A percentile compares a stretch with the other conserved stretches of the same genome.
Evolutionary conservation across 176 grass and related monocot genomes (phyloP).

Genomic region (Triticum aestivum): DNA sequence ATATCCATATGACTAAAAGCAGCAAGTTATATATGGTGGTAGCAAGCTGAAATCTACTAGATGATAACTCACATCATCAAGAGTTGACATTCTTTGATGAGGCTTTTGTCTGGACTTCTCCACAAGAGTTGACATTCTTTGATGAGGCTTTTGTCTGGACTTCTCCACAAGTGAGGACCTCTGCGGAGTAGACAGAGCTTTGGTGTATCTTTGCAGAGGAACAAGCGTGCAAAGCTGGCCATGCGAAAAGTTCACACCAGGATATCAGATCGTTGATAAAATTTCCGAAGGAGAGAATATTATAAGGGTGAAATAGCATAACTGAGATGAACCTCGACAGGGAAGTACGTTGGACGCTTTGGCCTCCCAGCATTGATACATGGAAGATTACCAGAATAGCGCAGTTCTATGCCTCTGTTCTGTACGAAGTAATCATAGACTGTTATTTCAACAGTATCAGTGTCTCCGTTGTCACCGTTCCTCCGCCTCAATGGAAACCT

Average conservation of each 20-base stretch:
- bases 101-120: slow-evolving; percentile 92
- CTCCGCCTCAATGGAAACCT: slow-evolving; percentile 58
- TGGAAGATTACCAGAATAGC: slow-evolving; percentile 60
- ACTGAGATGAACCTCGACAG: slow-evolving; percentile 54
- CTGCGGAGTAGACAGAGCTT: slow-evolving; percentile 62
- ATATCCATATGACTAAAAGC: not conserved
- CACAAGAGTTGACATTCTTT: slow-evolving; percentile 63
- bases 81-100: slow-evolving; percentile 56
- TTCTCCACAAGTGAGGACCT: slow-evolving; percentile 81
- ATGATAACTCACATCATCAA: slow-evolving; percentile 52
- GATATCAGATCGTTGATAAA: not conserved
- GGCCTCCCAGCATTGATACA: slow-evolving; percentile 77
- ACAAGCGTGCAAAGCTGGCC: slow-evolving; percentile 64
- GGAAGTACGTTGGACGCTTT: slow-evolving; percentile 71
- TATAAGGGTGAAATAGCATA: too few relatives aligned
- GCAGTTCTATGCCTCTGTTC: slow-evolving; percentile 46
- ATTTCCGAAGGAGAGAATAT: not conserved
- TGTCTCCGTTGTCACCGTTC: slow-evolving; percentile 13
- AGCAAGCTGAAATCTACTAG: slow-evolving; percentile 21
- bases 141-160: slow-evolving; percentile 82
- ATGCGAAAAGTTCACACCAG: slow-evolving; percentile 1
- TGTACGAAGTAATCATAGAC: slow-evolving; percentile 64
- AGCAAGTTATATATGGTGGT: not conserved
- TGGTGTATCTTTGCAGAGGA: slow-evolving; percentile 84
- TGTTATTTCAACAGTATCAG: slow-evolving; percentile 52